Base-by-base conservation (phyloP, 805 yeast genomes). In the Candida taoyuanica region DNA sequence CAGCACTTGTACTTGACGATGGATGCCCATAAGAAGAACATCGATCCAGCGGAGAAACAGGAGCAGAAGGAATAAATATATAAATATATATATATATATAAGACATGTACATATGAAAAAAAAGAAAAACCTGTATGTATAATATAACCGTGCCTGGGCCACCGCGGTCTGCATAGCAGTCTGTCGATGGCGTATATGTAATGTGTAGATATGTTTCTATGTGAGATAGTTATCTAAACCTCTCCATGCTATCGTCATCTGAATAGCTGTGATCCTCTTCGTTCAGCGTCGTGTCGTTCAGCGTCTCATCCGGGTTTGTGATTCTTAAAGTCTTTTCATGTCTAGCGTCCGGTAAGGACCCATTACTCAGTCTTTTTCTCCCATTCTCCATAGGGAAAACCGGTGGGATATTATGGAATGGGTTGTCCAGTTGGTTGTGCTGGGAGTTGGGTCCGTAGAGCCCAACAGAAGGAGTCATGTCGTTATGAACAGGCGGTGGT, bases 1-100 rank as follows among this genome's bases (percentile, higher is more conserved):
- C 76, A 77, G 47, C 63, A 67, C 41, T 72, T 89, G 50, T 85
- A 85, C 55, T 66, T 87, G 61, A 84, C 94, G 7, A 63, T 89
- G 61, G 81, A 85, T 43, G 69, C 80, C 40, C 83, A 79, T 49
- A 62, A 65, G 37, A 67, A 74, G 55, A 70, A 71, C 44, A 51
- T 48, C 29, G 64, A 58, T 34, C 56, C 58, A 27, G 46, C 37
- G 13, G 49, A 42, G 31, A 38, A 48, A 36, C 27, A 28, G 13
- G 45, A 43, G 29, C 31, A 36, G 31, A 34, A 40, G 14, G 36
- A 18, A 5, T n/a, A 25, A 14, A 25, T 25, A 9, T 25, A 13
- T 25, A 25, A 25, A 21, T n/a, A 9, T 25, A n/a, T 25, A 13
- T 14, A 9, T 25, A 13, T 25, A 25, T 25, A n/a, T 25, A 21